Evolutionary conservation across 1,284 basidiomycete species (phyloP), one percentile per base, ranked within the genome.

Genomic region (Spongiforma sp.): DNA sequence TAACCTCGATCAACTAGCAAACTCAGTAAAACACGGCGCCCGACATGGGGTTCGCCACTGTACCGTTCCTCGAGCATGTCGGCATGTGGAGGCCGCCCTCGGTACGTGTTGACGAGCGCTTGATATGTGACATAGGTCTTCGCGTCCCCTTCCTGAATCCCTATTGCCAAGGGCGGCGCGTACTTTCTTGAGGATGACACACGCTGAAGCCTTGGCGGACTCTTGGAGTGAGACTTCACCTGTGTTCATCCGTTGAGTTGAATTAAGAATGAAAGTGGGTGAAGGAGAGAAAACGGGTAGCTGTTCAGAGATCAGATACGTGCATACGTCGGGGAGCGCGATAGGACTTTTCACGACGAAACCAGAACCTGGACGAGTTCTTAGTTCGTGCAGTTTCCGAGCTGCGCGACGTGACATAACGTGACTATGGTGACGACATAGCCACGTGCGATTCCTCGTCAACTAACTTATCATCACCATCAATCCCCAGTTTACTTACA

Each of bases 1-100:
- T 39, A 21, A 73, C 75, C 72, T 77, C 73, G 50, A 75, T 67
- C 41, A 77, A 36, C 19, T 76, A 69, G 26, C 67, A 77, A 6
- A 76, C 69, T 75, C 76, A 77, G 50, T 65, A 68, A 65, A 77
- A 77, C 6, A 77, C 11, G n/a, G 70, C 73, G 26, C 75, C 75
- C 14, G 26, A 43, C 21, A 75, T 57, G 24, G 43, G 32, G 34
- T 61, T 60, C 0, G 50, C n/a, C 41, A 19, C 73, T 67, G 21
- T 75, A 60, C 28, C 57, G 62, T n/a, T 68, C 60, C 57, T 53
- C 68, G 7, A 77, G 37, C n/a, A 71, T 26, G 6, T 65, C 37
- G 17, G 59, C 36, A 1, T 34, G 57, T 66, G 67, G n/a, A 77
- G 59, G 0, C 59, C 68, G 2, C 52, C 65, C 53, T 77, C 76